These are phyloP conservation scores for Chlorella sorokiniana DNA, from an alignment of 139 green algal genomes.

Conservation along the genomic window DNA sequence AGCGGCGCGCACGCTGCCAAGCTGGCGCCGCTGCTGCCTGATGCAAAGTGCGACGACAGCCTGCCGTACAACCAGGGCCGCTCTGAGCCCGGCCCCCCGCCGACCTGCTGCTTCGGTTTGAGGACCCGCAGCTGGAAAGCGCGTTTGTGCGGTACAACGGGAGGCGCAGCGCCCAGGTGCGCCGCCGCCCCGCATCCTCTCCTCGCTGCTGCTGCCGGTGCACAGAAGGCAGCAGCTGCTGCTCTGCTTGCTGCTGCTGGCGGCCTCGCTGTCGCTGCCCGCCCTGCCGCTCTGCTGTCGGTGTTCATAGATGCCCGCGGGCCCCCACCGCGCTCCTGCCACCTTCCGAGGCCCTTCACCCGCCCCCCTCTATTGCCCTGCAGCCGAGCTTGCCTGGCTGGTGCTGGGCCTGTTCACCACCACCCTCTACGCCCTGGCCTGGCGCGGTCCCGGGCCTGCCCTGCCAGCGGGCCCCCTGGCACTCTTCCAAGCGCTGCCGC, in stretches of 20 bases:
- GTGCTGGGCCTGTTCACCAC: neutral
- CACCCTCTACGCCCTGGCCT: neutral
- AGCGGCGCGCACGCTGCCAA: too few relatives aligned
- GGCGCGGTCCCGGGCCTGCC: neutral
- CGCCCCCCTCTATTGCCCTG: neutral
- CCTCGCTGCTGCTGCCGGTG: neutral
- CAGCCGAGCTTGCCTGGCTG: conserved; percentile 23
- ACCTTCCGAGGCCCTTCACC: neutral
- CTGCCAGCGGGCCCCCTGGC: neutral
- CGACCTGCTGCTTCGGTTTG: conserved; percentile 31
- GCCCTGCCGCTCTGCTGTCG: too few relatives aligned
- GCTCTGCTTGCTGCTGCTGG: too few relatives aligned
- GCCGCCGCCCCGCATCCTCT: neutral
- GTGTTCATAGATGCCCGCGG: too few relatives aligned
- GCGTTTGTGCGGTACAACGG: neutral
- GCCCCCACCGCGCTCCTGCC: too few relatives aligned
- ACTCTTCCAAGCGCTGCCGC: conserved; percentile 14
- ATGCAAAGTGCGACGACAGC: neutral
- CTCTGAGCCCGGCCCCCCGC: neutral
- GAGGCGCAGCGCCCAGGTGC: neutral
- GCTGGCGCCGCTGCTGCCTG: neutral
- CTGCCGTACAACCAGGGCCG: conserved; percentile 17
- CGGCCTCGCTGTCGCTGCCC: too few relatives aligned
- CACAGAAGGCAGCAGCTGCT: neutral
- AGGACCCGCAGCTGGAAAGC: neutral